These are phyloP conservation scores for Boletus semigastroideus DNA, from an alignment of 1,284 basidiomycete genomes.

Conservation along the genomic window DNA sequence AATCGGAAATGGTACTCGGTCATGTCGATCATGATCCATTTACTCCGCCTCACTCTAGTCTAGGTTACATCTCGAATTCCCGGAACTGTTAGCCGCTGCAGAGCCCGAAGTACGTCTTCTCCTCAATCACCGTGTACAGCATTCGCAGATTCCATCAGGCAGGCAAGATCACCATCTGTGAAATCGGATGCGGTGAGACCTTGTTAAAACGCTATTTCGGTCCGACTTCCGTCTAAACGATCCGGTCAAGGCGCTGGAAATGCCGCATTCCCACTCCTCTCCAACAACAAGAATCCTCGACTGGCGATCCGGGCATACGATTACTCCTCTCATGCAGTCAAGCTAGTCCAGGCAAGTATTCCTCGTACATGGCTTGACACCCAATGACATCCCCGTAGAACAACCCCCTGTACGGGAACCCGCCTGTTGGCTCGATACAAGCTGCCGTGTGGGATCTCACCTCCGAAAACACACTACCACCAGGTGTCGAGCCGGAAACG, in stretches of 20 bases:
- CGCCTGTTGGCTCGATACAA: conserved; percentile 69
- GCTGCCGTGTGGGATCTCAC: conserved; percentile 94
- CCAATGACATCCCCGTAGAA: conserved; percentile 36
- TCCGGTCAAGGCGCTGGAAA: conserved; percentile 79
- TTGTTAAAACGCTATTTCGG: neutral
- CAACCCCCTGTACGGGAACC: conserved; percentile 69
- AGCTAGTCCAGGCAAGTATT: conserved; percentile 76
- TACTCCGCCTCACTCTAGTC: conserved; percentile 8
- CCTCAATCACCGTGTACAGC: neutral
- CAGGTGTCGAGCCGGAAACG: conserved; percentile 58
- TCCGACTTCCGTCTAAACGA: conserved; percentile 5
- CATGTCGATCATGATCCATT: neutral
- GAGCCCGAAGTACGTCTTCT: conserved; percentile 55
- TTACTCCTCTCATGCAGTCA: conserved; percentile 87
- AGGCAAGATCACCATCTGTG: conserved; percentile 73
- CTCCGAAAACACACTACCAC: conserved; percentile 59
- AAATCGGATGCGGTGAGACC: conserved; percentile 79
- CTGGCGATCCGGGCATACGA: conserved; percentile 83
- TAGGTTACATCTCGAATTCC: conserved; percentile 91
- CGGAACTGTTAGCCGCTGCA: conserved; percentile 74
- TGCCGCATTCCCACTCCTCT: conserved; percentile 87
- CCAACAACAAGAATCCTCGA: conserved; percentile 79
- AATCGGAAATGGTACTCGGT: conserved; percentile 76
- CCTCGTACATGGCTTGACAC: neutral
- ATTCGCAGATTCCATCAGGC: conserved; percentile 47